Evolutionary conservation across 805 yeast genomes (phyloP), one percentile per base, ranked within the genome.

Genomic region (Ogataea sp.): DNA sequence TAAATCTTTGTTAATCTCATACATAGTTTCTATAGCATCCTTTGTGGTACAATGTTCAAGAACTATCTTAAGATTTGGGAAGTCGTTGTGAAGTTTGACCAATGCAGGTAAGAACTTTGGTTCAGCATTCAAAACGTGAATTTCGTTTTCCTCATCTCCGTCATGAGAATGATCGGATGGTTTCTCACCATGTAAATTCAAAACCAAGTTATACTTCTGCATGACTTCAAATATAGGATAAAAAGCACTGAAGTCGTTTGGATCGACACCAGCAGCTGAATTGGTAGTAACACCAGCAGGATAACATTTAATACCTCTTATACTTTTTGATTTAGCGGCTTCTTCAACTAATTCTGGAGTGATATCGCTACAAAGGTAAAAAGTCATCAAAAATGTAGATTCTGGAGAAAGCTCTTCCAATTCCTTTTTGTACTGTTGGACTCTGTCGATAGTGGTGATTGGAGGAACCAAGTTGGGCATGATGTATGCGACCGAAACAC

Each of bases 271-370:
- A 3, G 81, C 84, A 36, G 74, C 62, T 9, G 96, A 87, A 65
- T 93, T 93, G 30, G 99, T 93, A n/a, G 99, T 93, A 25, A 93
- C 99, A 34, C 99, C 99, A 2, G 97, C 97, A 32, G 99, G 99
- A 59, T 93, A 93, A 58, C 96, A 88, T 61, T 93, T 93, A 49
- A 93, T 86, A 41, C 99, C 99, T 24, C 78, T 70, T 40, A 90
- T 78, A 29, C 77, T 78, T 2, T 80, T 80, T 15, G 62, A 52
- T 40, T 68, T 56, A 7, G 89, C 94, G 27, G 97, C 97, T 45
- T 77, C 73, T 39, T 75, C 78, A 41, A 93, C 80, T 31, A 87
- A 66, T 47, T 85, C 94, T 0, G 97, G 97, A 1, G 96, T 86
- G 46, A 93, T 66, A 1, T 78, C 83, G 39, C 73, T 77, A 38